Base-by-base conservation (phyloP, 2,329 filamentous ascomycete genomes). In the Seiridium cupressi region DNA sequence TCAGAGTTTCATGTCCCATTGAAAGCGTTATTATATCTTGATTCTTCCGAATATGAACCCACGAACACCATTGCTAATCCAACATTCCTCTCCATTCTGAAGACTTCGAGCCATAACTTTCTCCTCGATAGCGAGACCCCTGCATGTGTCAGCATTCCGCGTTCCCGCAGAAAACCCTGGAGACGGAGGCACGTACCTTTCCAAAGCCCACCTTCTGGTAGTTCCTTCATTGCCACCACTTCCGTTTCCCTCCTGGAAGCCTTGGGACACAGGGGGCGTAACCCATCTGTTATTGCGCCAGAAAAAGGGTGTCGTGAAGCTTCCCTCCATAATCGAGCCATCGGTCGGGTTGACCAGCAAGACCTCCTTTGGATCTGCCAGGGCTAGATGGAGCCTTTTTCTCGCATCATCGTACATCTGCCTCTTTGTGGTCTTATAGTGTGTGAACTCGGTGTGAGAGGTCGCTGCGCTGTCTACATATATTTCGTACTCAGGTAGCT, bases 31-130 rank as follows among this genome's bases (percentile, higher is more conserved):
- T 38, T 5, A 8, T 34, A 13, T 51, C 32, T 38, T 51, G 49
- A 51, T 40, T 18, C 49, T 51, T 13, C 83, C 84, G 60, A 72
- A 77, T 10, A 88, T 79, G 65, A 96, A 97, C 0, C 94, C 94
- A 64, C 90, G 84, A 1, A 94, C 89, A 0, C 91, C 93, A 73
- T 94, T 97, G 73, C 93, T 97, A 57, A 97, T 77, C 90, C 92
- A 96, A 63, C 93, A 90, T 57, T 88, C 82, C 73, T 97, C 93
- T 1, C 89, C 91, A 64, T 91, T 81, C 3, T 80, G 70, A 10
- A 97, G 73, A 5, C 87, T 87, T 10, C 81, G 76, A 2, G 78
- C 79, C n/a, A 73, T 73, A 13, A 97, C 79, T 3, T 77, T 73
- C 63, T 87, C 83, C 69, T 96, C 90, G 36, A 82, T 79, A 57